phyloP scores from a whole-genome alignment of 2,329 filamentous ascomycete species.

The Aspergillus fijiensis region DNA sequence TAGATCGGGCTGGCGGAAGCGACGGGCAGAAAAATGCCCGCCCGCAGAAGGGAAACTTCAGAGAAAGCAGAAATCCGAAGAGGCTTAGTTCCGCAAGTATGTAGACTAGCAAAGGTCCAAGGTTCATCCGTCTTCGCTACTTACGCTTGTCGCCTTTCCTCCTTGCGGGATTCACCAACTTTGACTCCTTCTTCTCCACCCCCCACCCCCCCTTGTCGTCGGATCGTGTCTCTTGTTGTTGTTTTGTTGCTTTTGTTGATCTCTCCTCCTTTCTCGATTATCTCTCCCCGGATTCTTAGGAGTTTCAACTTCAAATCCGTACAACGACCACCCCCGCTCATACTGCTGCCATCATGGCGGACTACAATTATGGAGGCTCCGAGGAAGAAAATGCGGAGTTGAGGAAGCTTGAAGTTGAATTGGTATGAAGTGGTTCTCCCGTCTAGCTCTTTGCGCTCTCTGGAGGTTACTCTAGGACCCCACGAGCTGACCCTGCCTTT shows the following conservation, averaged over 20 bases:
- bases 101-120: background rate
- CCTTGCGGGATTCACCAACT: constrained; percentile 5
- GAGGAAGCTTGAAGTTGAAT: constrained; percentile 72
- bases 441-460: constrained; percentile 18
- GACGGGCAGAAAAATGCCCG: constrained; percentile 18
- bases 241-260: background rate
- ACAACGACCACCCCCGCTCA: background rate
- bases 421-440: constrained; percentile 58
- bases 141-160: background rate
- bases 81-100: background rate
- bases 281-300: background rate
- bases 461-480: background rate
- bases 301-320: too few relatives aligned
- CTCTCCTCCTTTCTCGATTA: background rate
- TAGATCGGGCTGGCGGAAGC: background rate
- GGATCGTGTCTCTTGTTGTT: background rate
- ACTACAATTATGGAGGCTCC: constrained; percentile 70
- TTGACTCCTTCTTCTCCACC: background rate
- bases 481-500: constrained; percentile 12
- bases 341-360: constrained; percentile 57
- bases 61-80: background rate
- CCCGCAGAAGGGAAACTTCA: background rate
- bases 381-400: constrained; percentile 83
- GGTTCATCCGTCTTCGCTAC: background rate
- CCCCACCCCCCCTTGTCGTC: background rate